phyloP scores from a whole-genome alignment of 1,139 yeast species.

The Pichia sorboxylosa region DNA sequence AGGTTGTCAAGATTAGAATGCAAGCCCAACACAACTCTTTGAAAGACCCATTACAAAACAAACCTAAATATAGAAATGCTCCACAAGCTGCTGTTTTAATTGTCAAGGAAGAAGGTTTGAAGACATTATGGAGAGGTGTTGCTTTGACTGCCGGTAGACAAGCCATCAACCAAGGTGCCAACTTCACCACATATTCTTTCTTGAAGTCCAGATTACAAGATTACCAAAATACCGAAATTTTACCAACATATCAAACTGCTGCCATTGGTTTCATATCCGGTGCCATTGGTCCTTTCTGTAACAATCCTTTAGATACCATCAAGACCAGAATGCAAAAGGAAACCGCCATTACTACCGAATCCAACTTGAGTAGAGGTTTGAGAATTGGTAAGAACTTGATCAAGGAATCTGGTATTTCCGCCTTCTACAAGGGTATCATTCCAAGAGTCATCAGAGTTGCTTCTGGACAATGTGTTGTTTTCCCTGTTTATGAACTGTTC shows the following conservation, averaged over 20 bases:
- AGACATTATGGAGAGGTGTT: slow-evolving; percentile 88
- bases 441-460: slow-evolving; percentile 99
- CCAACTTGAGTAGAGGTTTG: slow-evolving; percentile 63
- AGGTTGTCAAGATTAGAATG: slow-evolving; percentile 88
- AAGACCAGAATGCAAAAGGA: slow-evolving; percentile 95
- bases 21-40: slow-evolving; percentile 85
- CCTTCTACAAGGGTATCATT: slow-evolving; percentile 91
- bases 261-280: slow-evolving; percentile 85
- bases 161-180: slow-evolving; percentile 97
- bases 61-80: slow-evolving; percentile 85
- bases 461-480: slow-evolving; percentile 98
- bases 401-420: slow-evolving; percentile 79
- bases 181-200: slow-evolving; percentile 89
- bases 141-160: slow-evolving; percentile 94
- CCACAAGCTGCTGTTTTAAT: slow-evolving; percentile 82
- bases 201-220: slow-evolving; percentile 61
- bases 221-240: slow-evolving; percentile 49
- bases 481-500: slow-evolving; percentile 88
- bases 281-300: slow-evolving; percentile 94
- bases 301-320: slow-evolving; percentile 95
- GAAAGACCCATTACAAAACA: slow-evolving; percentile 61
- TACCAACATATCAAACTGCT: slow-evolving; percentile 94
- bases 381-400: slow-evolving; percentile 74
- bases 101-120: slow-evolving; percentile 81
- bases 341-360: slow-evolving; percentile 52